Evolutionary conservation across 768 basidiomycete genomes (phyloP).

Genomic region (Tephrocybe sp.): DNA sequence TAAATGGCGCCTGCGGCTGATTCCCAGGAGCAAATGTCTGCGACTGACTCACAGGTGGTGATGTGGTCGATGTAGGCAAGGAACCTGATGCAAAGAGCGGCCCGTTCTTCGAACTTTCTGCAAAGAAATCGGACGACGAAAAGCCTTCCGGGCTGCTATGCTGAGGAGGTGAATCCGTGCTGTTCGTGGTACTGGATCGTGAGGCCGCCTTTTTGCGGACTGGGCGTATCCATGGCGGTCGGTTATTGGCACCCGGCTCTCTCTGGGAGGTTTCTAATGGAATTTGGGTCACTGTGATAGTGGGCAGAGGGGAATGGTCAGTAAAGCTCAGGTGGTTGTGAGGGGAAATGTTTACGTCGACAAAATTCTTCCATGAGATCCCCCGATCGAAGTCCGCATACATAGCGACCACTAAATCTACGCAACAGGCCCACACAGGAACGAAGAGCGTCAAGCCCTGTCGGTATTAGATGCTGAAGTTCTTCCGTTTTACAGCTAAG

Average conservation of each 20-base stretch:
- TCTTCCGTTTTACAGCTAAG: slow-evolving; percentile 84
- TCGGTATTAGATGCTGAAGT: slow-evolving; percentile 72
- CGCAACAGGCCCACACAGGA: slow-evolving; percentile 87
- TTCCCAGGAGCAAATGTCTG: slow-evolving; percentile 13
- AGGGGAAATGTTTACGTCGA: slow-evolving; percentile 51
- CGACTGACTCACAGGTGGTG: slow-evolving; percentile 8
- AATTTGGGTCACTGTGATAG: slow-evolving; percentile 68
- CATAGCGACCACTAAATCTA: slow-evolving; percentile 87
- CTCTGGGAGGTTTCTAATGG: slow-evolving; percentile 71
- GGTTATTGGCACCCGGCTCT: slow-evolving; percentile 43
- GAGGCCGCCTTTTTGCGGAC: slow-evolving; percentile 70
- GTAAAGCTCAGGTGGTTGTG: slow-evolving; percentile 1
- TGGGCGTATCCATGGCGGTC: slow-evolving; percentile 88
- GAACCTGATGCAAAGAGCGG: slow-evolving; percentile 20
- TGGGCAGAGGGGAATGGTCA: slow-evolving; percentile 4
- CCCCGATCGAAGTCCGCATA: slow-evolving; percentile 86
- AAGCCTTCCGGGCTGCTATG: slow-evolving; percentile 65
- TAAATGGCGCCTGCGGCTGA: slow-evolving; percentile 25
- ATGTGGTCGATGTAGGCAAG: slow-evolving; percentile 10
- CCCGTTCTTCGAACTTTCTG: slow-evolving; percentile 40
- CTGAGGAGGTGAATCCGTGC: slow-evolving; percentile 43
- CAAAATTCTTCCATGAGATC: slow-evolving; percentile 96
- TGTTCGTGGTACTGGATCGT: slow-evolving; percentile 35
- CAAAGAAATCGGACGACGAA: slow-evolving; percentile 62
- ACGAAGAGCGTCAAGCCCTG: slow-evolving; percentile 80